Base-by-base conservation (phyloP, 2,329 filamentous ascomycete species). In the Didymella exigua region DNA sequence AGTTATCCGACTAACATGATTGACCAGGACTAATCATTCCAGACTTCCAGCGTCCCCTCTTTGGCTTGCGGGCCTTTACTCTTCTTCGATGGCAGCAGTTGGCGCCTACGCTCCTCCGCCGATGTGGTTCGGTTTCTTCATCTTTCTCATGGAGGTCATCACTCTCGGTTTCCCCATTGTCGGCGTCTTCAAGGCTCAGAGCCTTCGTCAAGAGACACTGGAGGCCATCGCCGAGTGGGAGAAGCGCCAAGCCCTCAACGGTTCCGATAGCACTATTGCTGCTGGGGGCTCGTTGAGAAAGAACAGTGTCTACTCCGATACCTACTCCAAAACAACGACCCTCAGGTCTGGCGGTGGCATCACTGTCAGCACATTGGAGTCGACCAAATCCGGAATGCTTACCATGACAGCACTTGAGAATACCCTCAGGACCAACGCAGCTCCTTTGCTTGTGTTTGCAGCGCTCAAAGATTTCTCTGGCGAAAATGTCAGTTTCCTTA, bases 401-500 rank as follows among this genome's bases (percentile, higher is more conserved):
- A 74, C 69, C 11, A 73, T 74, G 71, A 65, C 60, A 14, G 68
- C 69, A 5, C 52, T 73, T 4, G 71, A 73, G 42, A 71, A 71
- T 30, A 66, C 71, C 18, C 58, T 74, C 13, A 51, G 65, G 7
- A 67, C 62, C 5, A 72, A 73, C 14, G 59, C 71, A 16, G 49
- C 66, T 23, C 71, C 71, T 5, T 62, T 74, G 3, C 62, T 73
- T 1, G 55, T 68, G 18, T 74, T 74, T 31, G 70, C 71, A 23
- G 69, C 70, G 0, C 49, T 73, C 1, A 71, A 72, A 34, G 71
- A 74, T 37, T 74, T 74, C 49, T 70, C 63, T 4, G 71, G 71
- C 14, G 72, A 73, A 30, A 74, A 73, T 27, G 62, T 74, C 30
- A 71, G 70, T 57, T 74, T 74, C 46, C 64, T 74, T 5, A 72